Percentiles rank a stretch among this genome's conserved stretches.
phyloP scores from a whole-genome alignment of 805 yeast species.

The Wickerhamiella australiensis region DNA sequence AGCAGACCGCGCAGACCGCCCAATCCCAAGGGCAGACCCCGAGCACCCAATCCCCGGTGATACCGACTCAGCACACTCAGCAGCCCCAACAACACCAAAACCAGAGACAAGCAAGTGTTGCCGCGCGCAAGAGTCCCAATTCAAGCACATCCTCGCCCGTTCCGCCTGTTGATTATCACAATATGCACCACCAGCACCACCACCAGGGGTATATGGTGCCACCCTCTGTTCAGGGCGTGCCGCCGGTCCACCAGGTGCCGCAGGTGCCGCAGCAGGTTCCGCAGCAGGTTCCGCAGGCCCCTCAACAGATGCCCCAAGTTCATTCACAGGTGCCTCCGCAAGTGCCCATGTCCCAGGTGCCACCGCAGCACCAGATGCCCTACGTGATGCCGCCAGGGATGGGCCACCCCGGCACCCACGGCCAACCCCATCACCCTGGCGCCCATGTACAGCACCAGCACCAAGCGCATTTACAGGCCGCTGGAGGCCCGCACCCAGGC shows the following conservation, averaged over 20 bases:
- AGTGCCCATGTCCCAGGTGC: neutral
- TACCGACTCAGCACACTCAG: neutral
- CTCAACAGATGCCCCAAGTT: neutral
- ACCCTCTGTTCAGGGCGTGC: no score
- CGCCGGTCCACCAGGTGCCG: neutral
- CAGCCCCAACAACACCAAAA: neutral
- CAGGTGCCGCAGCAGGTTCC: neutral
- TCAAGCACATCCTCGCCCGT: neutral
- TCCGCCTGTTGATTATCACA: neutral
- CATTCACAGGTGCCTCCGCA: neutral
- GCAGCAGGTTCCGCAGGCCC: neutral
- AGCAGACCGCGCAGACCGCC: no score
- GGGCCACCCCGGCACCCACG: slow-evolving; percentile 2
- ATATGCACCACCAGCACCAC: neutral
- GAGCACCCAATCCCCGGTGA: no score
- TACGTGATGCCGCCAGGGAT: neutral
- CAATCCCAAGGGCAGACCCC: no score
- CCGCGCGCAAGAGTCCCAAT: neutral
- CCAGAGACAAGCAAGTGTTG: no score
- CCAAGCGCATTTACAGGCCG: no score
- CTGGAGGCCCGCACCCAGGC: no score
- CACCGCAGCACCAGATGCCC: neutral
- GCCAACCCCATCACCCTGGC: neutral
- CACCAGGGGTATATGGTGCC: neutral
- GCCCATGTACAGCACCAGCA: neutral